Evolutionary conservation across 306 rosid species (phyloP).

Genomic region (Prunus persica): Prunus_persica_NCBIv2 NC_034012.1:149001-149500

Average conservation of each 20-base stretch:
- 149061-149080: slow-evolving; percentile 99
- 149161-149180: neutral
- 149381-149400: neutral
- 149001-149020: slow-evolving; percentile 94
- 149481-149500: neutral
- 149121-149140: slow-evolving; percentile 97
- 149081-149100: slow-evolving; percentile 94
- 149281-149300: neutral
- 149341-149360: slow-evolving; percentile 95
- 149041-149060: slow-evolving; percentile 92
- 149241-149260: neutral
- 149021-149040: slow-evolving; percentile 90
- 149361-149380: slow-evolving; percentile 64
- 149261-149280: too few relatives aligned
- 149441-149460: too few relatives aligned
- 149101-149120: slow-evolving; percentile 95
- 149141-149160: slow-evolving; percentile 73
- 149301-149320: neutral
- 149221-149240: neutral
- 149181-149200: neutral
- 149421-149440: neutral
- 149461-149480: too few relatives aligned
- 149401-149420: neutral
- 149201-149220: neutral
- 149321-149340: slow-evolving; percentile 98